Evolutionary conservation across 495 filamentous ascomycete genomes (phyloP), one percentile per base, ranked within the genome.

Genomic region (Polyplosphaeria fusca): DNA sequence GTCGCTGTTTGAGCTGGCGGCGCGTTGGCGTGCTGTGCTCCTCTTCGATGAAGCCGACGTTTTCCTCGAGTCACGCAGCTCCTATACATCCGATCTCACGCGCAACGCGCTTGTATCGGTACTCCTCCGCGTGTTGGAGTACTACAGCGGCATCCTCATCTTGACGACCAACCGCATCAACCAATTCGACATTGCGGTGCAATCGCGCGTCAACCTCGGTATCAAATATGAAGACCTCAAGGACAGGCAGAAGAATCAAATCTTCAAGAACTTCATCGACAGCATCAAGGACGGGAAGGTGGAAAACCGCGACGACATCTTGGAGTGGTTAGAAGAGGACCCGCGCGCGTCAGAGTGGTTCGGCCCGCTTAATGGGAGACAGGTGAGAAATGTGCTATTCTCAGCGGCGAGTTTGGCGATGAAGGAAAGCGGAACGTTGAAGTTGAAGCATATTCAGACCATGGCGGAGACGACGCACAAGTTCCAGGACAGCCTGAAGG

Each of bases 151-250:
- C 43, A 56, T 56, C 3, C 42, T 56, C 11, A 40, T 56, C 42
- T 24, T 56, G 4, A 56, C 53, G 3, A 56, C 53, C 3, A 56
- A 56, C 41, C 53, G 53, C 16, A 45, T 56, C 32, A 45, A 32
- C 27, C n/a, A 19, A 9, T 56, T 56, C 44, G 53, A 56, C 44
- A 56, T 48, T 19, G 53, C 53, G 28, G 53, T 56, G 12, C 30
- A 47, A 28, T 56, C 42, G 5, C 53, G 53, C 20, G 44, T 56
- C 20, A 20, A 56, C n/a, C 53, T 56, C 13, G 53, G 16, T 11
- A 46, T 56, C 23, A 5, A 28, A 19, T 56, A 53, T 39, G 20
- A 42, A 18, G 39, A 42, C 9, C 39, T 42, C 5, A 11, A 5
- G 11, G 20, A 12, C 11, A 18, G 20, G 9, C 39, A 42, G 39